Base-by-base conservation (phyloP, 805 yeast species). In the Yarrowia osloensis region DNA sequence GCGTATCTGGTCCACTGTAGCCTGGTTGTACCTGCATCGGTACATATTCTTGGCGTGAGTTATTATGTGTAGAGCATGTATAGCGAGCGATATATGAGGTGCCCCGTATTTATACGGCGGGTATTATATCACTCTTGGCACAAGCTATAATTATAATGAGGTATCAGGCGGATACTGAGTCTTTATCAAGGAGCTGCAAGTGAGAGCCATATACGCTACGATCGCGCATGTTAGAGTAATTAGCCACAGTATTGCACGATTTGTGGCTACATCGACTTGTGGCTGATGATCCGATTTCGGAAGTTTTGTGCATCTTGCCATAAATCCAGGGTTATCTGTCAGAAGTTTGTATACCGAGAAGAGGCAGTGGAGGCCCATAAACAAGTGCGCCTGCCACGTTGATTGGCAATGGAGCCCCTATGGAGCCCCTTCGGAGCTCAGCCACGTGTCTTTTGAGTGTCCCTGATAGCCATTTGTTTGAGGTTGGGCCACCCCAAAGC, bases 401-500 rank as follows among this genome's bases (percentile, higher is more conserved):
- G 4, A 6, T 11, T 22, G n/a, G 22, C 7, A 4, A 13, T 11
- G 39, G 19, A 35, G 39, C 19, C 39, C 39, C 39, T 11, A 35
- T 35, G 15, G 42, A 5, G 21, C 12, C 11, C 21, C 22, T 37
- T 7, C 3, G 42, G 15, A 9, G 15, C 21, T 15, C 33, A 46
- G 22, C 31, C 52, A 46, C 52, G 52, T 29, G 54, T 49, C 54
- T 49, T n/a, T 46, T 46, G 52, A 44, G 37, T 29, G 7, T 49
- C 24, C 19, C 26, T 12, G 40, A 21, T 50, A 33, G 55, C 22
- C 29, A 50, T 28, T 50, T 29, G 2, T 15, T 9, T 3, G 52
- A n/a, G 37, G 55, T 31, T 31, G 55, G 37, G 9, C 54, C 35
- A 28, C 54, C 35, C 39, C 28, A 50, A 50, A 50, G 57, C 40